Conservation (phyloP, 2,329 filamentous ascomycete species). For the Pseudogymnoascus destructans region DNA sequence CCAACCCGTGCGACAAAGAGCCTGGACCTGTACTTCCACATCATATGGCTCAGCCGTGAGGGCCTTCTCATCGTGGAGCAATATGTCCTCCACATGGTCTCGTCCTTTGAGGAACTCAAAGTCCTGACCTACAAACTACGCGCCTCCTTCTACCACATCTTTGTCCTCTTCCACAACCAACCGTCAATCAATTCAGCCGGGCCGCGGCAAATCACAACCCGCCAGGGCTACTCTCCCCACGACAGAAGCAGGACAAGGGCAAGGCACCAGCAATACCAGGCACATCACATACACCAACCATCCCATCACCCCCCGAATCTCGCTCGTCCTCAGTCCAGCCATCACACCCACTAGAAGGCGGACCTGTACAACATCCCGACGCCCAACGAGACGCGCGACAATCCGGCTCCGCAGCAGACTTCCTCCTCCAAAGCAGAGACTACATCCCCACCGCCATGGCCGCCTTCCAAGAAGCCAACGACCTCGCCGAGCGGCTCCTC, state of each 20-base stretch:
- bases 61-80: slow-evolving; percentile 77
- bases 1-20: slow-evolving; percentile 65
- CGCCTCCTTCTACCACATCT: slow-evolving; percentile 92
- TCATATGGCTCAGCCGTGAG: slow-evolving; percentile 90
- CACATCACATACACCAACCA: slow-evolving; percentile 14
- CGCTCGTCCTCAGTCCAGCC: slow-evolving; percentile 24
- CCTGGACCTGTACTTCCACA: slow-evolving; percentile 74
- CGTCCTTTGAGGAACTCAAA: slow-evolving; percentile 66
- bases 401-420: slow-evolving; percentile 45
- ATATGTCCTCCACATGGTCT: slow-evolving; percentile 76
- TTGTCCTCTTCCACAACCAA: slow-evolving; percentile 89
- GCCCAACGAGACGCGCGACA: slow-evolving; percentile 29
- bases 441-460: slow-evolving; percentile 71
- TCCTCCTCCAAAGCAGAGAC: slow-evolving; percentile 65
- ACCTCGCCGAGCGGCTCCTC: slow-evolving; percentile 60
- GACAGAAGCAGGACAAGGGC: slow-evolving; percentile 22
- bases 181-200: slow-evolving; percentile 44
- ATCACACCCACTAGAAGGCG: slow-evolving; percentile 25
- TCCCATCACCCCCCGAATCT: slow-evolving; percentile 14
- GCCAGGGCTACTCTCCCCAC: slow-evolving; percentile 24
- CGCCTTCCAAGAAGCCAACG: slow-evolving; percentile 67
- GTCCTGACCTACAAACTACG: slow-evolving; percentile 84
- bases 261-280: slow-evolving; percentile 16
- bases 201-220: slow-evolving; percentile 29
- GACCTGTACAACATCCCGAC: slow-evolving; percentile 34